These are phyloP conservation scores for Rugonectria rugulosa DNA, from an alignment of 2,329 filamentous ascomycete genomes.

Conservation along the genomic window DNA sequence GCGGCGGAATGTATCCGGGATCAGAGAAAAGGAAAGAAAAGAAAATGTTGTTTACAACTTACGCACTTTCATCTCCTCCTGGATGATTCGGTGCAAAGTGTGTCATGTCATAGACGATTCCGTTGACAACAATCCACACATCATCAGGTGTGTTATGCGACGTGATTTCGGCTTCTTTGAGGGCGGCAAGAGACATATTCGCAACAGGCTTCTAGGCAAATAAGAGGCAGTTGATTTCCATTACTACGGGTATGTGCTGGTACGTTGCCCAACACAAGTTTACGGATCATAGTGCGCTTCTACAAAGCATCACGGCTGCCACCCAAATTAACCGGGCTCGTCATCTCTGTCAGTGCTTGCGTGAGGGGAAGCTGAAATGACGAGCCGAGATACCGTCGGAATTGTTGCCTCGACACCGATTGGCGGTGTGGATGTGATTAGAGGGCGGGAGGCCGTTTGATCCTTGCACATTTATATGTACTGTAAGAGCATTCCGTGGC, in stretches of 20 bases:
- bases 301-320: too few species aligned
- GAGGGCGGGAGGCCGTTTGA: not conserved
- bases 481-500: too few species aligned
- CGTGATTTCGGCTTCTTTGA: conserved; percentile 54
- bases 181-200: conserved; percentile 27
- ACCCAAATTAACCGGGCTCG: too few species aligned
- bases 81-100: conserved; percentile 35
- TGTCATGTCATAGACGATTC: conserved; percentile 66
- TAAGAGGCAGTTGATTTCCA: too few species aligned
- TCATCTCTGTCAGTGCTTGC: too few species aligned
- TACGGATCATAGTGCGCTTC: too few species aligned
- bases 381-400: not conserved
- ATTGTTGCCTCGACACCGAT: not conserved
- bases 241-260: too few species aligned
- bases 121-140: conserved; percentile 74
- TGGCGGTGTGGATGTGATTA: not conserved
- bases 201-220: too few species aligned
- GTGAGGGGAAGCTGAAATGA: not conserved
- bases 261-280: too few species aligned
- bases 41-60: not conserved
- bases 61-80: conserved; percentile 29
- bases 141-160: conserved; percentile 55
- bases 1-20: not conserved
- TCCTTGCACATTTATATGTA: too few species aligned
- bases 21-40: too few species aligned